Base-by-base conservation (phyloP, 306 rosid species). In the Pueraria montana region DNA sequence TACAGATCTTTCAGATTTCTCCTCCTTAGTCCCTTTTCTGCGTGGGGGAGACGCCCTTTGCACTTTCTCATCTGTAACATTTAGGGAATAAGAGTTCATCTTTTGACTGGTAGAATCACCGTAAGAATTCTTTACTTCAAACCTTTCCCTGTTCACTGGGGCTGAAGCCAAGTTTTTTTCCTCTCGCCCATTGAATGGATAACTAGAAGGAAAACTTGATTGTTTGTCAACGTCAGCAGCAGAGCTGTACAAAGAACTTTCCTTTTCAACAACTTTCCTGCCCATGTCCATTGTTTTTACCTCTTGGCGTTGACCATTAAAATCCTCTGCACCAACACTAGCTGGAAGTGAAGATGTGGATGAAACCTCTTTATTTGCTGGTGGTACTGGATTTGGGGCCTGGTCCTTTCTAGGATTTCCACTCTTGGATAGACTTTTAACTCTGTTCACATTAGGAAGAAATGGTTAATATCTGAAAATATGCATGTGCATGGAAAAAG, bases 361-460 rank as follows among this genome's bases (percentile, higher is more conserved):
- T 76, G 87, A 80, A 83, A 77, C 90, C 78, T 94, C 99, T 88
- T 89, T 96, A 82, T 76, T 87, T 20, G 38, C 53, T 72, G 86
- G 86, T 17, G 83, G 89, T 36, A 86, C 82, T 70, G 87, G 78
- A 89, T 79, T 89, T 42, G 76, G 84, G 58, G 91, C 80, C 85
- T 86, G 99, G 67, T 96, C 99, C 91, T 90, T 96, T 85, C 88
- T 90, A 56, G 94, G 73, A 88, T 93, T 96, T 69, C 96, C 98
- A 86, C 97, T 87, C 81, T 90, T 93, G 46, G 99, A 96, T 40
- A 96, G 91, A 88, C 99, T 93, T 86, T 96, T 96, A 71, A 96
- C 99, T 88, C 99, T 96, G 92, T 80, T 87, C 71, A 70, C 74
- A 77, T 40, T 49, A 80, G 38, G 76, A 76, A 59, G 20, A 83